These are phyloP conservation scores for Pseudocercospora vitis DNA, from an alignment of 2,329 filamentous ascomycete genomes.

Conservation along the genomic window DNA sequence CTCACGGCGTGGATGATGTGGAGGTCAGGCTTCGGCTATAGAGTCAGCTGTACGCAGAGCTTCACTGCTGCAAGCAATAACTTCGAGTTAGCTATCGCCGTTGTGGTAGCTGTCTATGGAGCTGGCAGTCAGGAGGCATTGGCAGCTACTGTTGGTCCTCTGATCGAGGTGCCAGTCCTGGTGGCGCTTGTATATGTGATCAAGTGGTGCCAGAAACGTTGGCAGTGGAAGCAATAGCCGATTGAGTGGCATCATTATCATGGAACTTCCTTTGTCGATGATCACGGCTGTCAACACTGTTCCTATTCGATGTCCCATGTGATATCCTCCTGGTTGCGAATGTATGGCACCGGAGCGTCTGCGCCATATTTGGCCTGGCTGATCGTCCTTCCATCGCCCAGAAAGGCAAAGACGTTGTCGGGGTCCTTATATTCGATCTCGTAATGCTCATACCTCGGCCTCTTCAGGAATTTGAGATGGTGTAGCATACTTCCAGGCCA, in stretches of 20 bases:
- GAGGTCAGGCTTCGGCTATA: conserved; percentile 72
- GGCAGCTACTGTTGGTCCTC: conserved; percentile 77
- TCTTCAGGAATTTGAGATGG: conserved; percentile 33
- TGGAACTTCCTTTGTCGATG: too few relatives aligned
- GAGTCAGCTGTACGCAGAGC: conserved; percentile 70
- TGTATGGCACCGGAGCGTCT: conserved; percentile 24
- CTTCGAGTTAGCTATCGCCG: conserved; percentile 87
- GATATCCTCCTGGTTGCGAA: conserved; percentile 20
- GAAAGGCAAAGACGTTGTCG: conserved; percentile 47
- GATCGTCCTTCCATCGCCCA: conserved; percentile 50
- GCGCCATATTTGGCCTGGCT: conserved; percentile 25
- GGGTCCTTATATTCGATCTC: conserved; percentile 46
- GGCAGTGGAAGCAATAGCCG: conserved; percentile 52
- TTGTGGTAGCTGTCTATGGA: conserved; percentile 79
- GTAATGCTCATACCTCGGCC: conserved; percentile 50
- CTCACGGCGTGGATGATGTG: conserved; percentile 62
- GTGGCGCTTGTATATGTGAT: conserved; percentile 74
- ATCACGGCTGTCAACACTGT: too few relatives aligned
- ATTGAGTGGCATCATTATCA: too few relatives aligned
- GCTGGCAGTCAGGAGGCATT: conserved; percentile 75
- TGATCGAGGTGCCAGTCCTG: conserved; percentile 84
- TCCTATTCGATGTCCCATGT: conserved; percentile 24
- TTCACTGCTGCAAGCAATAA: conserved; percentile 92
- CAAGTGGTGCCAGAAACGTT: conserved; percentile 57
- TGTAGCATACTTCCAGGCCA: conserved; percentile 34